These are phyloP conservation scores for Capronia americana DNA, from an alignment of 2,329 filamentous ascomycete genomes.

Conservation along the genomic window DNA sequence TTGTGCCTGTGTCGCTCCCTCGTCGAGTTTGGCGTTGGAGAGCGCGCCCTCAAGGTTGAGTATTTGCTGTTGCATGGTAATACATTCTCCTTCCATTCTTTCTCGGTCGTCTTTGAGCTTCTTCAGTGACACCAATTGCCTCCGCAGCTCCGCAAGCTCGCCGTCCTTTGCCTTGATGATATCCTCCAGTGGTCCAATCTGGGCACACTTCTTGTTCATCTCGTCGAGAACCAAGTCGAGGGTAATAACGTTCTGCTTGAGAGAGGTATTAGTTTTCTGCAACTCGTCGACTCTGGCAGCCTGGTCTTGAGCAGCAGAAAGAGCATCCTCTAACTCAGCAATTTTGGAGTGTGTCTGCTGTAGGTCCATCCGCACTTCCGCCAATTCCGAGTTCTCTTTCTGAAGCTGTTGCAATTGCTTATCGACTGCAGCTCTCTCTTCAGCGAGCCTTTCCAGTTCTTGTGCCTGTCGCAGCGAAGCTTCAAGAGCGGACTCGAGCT, in stretches of 20 bases:
- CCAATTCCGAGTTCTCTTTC: conserved; percentile 2
- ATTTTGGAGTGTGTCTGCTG: background rate
- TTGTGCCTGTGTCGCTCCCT: background rate
- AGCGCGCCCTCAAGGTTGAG: conserved; percentile 20
- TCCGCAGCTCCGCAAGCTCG: conserved; percentile 14
- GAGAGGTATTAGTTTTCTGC: background rate
- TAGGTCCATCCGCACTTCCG: conserved; percentile 3
- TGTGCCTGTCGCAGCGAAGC: background rate
- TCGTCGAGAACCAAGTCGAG: conserved; percentile 12
- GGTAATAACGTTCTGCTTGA: conserved; percentile 6
- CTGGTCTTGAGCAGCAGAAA: conserved; percentile 14
- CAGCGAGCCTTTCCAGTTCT: background rate
- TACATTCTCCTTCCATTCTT: conserved; percentile 6
- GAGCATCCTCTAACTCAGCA: conserved; percentile 7
- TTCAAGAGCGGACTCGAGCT: background rate
- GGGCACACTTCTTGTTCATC: conserved; percentile 8
- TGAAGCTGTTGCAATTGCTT: background rate
- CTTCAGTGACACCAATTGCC: background rate
- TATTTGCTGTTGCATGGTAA: conserved; percentile 20
- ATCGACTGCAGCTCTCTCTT: background rate
- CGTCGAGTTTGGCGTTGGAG: conserved; percentile 23
- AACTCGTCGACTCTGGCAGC: background rate
- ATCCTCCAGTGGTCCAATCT: conserved; percentile 13
- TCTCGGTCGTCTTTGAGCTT: conserved; percentile 15
- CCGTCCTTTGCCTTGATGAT: conserved; percentile 6